phyloP scores from a whole-genome alignment of 1,139 yeast species.

The Arxiozyma bovina region DNA sequence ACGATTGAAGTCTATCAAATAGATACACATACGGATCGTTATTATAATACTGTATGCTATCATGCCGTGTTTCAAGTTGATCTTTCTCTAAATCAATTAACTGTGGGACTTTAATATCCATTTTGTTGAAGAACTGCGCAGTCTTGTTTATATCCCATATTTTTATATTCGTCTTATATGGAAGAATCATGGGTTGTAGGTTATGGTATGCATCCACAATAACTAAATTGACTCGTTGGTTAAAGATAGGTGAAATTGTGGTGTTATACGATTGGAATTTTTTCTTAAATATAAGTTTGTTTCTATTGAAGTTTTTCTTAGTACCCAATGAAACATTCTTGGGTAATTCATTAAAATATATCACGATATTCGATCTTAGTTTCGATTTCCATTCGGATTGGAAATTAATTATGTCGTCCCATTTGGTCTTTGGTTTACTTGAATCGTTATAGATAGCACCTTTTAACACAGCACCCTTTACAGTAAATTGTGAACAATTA shows the following conservation, averaged over 20 bases:
- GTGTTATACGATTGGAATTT: slow-evolving; percentile 41
- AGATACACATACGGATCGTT: slow-evolving; percentile 52
- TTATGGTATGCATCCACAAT: slow-evolving; percentile 26
- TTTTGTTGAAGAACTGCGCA: slow-evolving; percentile 59
- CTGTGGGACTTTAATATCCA: slow-evolving; percentile 39
- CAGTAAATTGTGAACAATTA: neutral
- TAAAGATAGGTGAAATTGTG: slow-evolving; percentile 58
- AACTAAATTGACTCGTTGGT: slow-evolving; percentile 64
- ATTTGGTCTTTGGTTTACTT: slow-evolving; percentile 5
- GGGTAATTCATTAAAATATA: slow-evolving; percentile 69
- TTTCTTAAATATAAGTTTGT: slow-evolving; percentile 38
- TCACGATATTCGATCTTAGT: slow-evolving; percentile 51
- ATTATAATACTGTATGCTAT: slow-evolving; percentile 4
- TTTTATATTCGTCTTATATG: slow-evolving; percentile 31
- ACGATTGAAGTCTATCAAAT: slow-evolving; percentile 64
- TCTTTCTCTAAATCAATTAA: slow-evolving; percentile 1
- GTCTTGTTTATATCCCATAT: slow-evolving; percentile 83
- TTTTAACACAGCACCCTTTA: neutral
- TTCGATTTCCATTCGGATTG: slow-evolving; percentile 67
- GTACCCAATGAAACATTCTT: slow-evolving; percentile 30
- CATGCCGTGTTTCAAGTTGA: neutral
- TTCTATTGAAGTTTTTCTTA: slow-evolving; percentile 44
- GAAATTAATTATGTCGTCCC: slow-evolving; percentile 51
- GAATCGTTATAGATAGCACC: slow-evolving; percentile 6
- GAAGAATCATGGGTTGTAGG: neutral